A percentile compares a stretch with the other conserved stretches of the same genome.
Evolutionary conservation across 202 grass and related monocot species (phyloP).

Genomic region (Alloteropsis angusta): DNA sequence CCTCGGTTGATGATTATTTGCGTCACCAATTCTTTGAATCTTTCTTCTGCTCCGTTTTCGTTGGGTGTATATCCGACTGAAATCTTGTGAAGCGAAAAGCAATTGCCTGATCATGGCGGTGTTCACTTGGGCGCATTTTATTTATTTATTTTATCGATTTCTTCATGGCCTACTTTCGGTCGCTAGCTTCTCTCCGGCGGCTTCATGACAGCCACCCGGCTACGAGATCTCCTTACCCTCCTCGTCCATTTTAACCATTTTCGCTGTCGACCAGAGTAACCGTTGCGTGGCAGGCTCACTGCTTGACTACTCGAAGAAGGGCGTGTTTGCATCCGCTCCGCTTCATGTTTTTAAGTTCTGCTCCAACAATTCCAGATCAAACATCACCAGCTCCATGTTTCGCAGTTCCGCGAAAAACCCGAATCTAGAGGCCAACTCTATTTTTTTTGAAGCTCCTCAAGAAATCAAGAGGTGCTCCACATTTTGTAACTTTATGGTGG

Average conservation of each 20-base stretch:
- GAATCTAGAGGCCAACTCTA: no score
- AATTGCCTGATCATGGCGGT: not conserved
- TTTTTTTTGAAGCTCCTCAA: no score
- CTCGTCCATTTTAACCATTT: not conserved
- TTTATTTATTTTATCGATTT: not conserved
- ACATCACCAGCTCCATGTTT: no score
- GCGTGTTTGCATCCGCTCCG: no score
- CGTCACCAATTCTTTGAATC: slow-evolving; percentile 37
- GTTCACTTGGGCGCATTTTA: not conserved
- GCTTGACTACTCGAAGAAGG: no score
- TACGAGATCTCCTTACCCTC: no score
- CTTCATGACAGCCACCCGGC: not conserved
- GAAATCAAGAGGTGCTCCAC: no score
- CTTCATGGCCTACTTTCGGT: not conserved
- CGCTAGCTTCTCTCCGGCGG: not conserved
- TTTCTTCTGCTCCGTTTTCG: slow-evolving; percentile 5
- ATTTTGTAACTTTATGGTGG: no score
- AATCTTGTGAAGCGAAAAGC: not conserved
- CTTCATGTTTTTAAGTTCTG: no score
- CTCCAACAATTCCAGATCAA: no score
- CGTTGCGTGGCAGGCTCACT: no score
- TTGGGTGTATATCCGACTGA: slow-evolving; percentile 11
- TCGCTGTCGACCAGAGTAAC: not conserved
- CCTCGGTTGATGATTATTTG: not conserved
- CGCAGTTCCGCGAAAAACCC: no score